Percentiles rank a stretch among this genome's conserved stretches.
Conservation (phyloP, 495 filamentous ascomycete genomes). For the Rusavskia elegans region DNA sequence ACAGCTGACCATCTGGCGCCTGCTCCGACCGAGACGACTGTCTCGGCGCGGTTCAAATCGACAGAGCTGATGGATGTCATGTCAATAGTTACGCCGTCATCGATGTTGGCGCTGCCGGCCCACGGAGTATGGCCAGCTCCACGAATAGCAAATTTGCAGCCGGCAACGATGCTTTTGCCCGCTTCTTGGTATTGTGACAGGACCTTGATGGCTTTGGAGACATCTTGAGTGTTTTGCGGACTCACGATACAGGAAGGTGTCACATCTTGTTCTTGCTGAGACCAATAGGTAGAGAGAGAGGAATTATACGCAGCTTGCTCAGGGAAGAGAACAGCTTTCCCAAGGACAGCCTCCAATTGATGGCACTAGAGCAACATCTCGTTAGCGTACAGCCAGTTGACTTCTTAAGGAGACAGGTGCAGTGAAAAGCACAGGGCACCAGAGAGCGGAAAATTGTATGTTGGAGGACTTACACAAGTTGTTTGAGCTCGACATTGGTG, state of each 20-base stretch:
- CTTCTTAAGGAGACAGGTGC: too few species aligned
- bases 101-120: conserved; percentile 22
- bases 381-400: too few species aligned
- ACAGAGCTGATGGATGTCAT: conserved; percentile 27
- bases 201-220: conserved; percentile 18
- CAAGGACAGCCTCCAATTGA: neutral
- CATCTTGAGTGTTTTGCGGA: conserved; percentile 18
- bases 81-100: conserved; percentile 35
- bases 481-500: neutral
- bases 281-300: conserved; percentile 18
- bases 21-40: conserved; percentile 23
- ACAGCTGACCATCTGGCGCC: conserved; percentile 31
- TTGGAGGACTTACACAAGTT: neutral
- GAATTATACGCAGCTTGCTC: conserved; percentile 8
- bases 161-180: conserved; percentile 2
- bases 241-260: conserved; percentile 23
- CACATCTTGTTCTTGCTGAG: conserved; percentile 17
- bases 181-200: conserved; percentile 6
- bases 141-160: conserved; percentile 30
- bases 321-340: conserved; percentile 11
- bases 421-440: too few species aligned
- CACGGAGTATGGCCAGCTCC: conserved; percentile 31
- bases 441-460: neutral
- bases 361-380: neutral
- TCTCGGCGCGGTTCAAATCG: conserved; percentile 21